These are phyloP conservation scores for Monosporascus sp. DNA, from an alignment of 2,329 filamentous ascomycete genomes.

Conservation along the genomic window DNA sequence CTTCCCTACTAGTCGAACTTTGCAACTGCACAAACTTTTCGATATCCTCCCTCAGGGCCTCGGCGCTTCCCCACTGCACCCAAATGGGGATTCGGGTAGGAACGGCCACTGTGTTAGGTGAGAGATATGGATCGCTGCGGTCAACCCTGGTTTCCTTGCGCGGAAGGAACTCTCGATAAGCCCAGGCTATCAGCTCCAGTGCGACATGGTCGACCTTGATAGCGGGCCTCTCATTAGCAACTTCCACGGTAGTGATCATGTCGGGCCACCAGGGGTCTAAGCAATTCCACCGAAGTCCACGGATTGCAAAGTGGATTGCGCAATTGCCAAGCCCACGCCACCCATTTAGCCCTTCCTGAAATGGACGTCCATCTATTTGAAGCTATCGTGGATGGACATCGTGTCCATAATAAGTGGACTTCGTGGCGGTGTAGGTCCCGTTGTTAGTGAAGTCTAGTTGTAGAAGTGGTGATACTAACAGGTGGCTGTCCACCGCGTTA, in stretches of 20 bases:
- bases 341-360: no score
- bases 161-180: constrained; percentile 19
- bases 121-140: constrained; percentile 7
- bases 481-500: no score
- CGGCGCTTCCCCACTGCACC: constrained; percentile 15
- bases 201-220: constrained; percentile 5
- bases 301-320: no score
- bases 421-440: no score
- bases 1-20: background rate
- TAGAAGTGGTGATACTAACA: no score
- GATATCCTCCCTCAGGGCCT: constrained; percentile 18
- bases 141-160: constrained; percentile 6
- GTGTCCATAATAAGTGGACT: no score
- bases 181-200: constrained; percentile 5
- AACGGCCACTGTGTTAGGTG: constrained; percentile 13
- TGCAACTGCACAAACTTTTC: constrained; percentile 13
- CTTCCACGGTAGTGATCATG: constrained; percentile 9
- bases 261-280: constrained; percentile 11
- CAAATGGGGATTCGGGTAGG: constrained; percentile 13
- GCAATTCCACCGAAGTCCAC: no score
- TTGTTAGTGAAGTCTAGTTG: no score
- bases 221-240: constrained; percentile 3
- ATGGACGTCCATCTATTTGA: no score
- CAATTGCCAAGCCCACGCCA: no score
- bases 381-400: no score